Evolutionary conservation across 129 eudicot species (phyloP).

Genomic region (Pseudognaphalium luteoalbum): DNA sequence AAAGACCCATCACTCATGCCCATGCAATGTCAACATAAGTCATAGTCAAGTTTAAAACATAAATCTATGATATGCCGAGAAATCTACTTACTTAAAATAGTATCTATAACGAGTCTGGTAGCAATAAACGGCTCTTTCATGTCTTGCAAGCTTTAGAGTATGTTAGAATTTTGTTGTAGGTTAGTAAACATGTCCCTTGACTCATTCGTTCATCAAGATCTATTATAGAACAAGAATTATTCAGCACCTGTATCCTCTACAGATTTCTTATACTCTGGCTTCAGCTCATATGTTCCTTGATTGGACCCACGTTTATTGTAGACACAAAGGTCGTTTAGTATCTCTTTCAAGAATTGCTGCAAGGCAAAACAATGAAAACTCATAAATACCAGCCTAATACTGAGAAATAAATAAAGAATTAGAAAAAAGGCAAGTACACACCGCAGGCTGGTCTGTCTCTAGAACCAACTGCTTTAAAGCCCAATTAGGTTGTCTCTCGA

Average conservation of each 20-base stretch:
- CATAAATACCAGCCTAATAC: background rate
- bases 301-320: constrained; percentile 89
- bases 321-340: constrained; percentile 71
- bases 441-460: constrained; percentile 76
- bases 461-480: constrained; percentile 86
- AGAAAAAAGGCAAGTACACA: background rate
- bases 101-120: background rate
- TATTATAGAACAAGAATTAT: constrained; percentile 28
- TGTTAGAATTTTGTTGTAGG: background rate
- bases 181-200: background rate
- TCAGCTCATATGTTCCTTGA: constrained; percentile 88
- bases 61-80: background rate
- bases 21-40: background rate
- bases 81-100: background rate
- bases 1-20: background rate
- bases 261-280: constrained; percentile 87
- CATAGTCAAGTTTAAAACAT: background rate
- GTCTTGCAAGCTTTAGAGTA: background rate
- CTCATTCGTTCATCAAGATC: background rate
- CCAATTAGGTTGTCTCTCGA: constrained; percentile 93
- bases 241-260: constrained; percentile 72
- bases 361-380: constrained; percentile 8
- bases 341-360: constrained; percentile 94
- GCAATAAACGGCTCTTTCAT: background rate
- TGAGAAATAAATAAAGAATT: no score